Conservation (phyloP, 805 yeast genomes). For the Ogataea kodamae region DNA sequence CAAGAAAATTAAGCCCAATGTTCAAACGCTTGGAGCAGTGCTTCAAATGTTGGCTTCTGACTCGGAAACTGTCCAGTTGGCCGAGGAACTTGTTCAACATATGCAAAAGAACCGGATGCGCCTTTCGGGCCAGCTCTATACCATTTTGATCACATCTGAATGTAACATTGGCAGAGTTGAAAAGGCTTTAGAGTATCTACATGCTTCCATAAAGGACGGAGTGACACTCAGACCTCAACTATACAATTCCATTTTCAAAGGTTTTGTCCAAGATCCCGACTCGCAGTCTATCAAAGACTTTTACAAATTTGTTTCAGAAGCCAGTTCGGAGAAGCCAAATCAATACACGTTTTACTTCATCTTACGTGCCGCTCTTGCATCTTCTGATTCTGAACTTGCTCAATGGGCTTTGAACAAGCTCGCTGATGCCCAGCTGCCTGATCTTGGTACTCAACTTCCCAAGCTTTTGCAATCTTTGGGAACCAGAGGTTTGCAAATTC, state of each 20-base stretch:
- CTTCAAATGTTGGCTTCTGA: conserved; percentile 51
- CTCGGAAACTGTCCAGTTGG: conserved; percentile 46
- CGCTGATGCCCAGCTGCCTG: conserved; percentile 26
- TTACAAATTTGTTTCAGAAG: conserved; percentile 34
- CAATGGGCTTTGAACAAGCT: conserved; percentile 40
- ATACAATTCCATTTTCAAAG: conserved; percentile 47
- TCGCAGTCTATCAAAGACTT: conserved; percentile 39
- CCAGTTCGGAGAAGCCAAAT: conserved; percentile 38
- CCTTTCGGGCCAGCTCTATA: conserved; percentile 38
- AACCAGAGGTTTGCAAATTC: no score
- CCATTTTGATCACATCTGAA: conserved; percentile 48
- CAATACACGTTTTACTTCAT: conserved; percentile 47
- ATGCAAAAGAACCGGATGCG: conserved; percentile 34
- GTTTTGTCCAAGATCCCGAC: conserved; percentile 39
- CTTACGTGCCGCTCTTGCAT: conserved; percentile 36
- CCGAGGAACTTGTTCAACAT: conserved; percentile 44
- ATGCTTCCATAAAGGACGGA: conserved; percentile 33
- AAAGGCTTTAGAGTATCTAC: conserved; percentile 41
- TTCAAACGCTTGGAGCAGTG: conserved; percentile 47
- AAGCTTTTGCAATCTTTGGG: conserved; percentile 23
- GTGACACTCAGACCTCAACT: conserved; percentile 36
- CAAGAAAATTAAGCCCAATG: conserved; percentile 37
- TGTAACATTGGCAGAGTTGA: conserved; percentile 38
- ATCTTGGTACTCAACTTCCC: conserved; percentile 42
- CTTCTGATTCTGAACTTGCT: conserved; percentile 32